phyloP scores from a whole-genome alignment of 2,329 filamentous ascomycete species.

The Colletotrichum lindemuthianum region DNA sequence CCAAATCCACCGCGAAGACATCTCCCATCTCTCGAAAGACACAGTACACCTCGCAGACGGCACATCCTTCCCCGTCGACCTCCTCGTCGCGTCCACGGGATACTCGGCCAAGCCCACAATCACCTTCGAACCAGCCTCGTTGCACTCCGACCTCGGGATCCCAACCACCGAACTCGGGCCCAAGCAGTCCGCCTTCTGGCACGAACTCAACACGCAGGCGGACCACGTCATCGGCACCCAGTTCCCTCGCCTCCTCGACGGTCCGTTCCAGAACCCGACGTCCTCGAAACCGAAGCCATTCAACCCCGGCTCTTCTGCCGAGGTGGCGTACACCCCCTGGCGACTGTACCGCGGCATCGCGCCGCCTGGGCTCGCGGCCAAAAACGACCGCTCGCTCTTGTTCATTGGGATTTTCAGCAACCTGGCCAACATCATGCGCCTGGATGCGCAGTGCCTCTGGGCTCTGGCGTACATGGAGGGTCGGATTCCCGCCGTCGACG shows the following conservation, averaged over 20 bases:
- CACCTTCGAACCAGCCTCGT: slow-evolving; percentile 34
- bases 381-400: slow-evolving; percentile 54
- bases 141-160: slow-evolving; percentile 38
- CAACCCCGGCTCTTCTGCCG: slow-evolving; percentile 33
- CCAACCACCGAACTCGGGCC: slow-evolving; percentile 35
- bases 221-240: slow-evolving; percentile 32
- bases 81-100: slow-evolving; percentile 48
- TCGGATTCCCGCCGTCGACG: slow-evolving; percentile 46
- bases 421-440: slow-evolving; percentile 54
- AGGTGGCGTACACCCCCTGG: slow-evolving; percentile 39
- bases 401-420: slow-evolving; percentile 59
- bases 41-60: slow-evolving; percentile 60
- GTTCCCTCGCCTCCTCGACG: slow-evolving; percentile 36
- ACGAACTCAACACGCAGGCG: slow-evolving; percentile 24
- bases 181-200: slow-evolving; percentile 35
- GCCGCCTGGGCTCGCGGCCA: slow-evolving; percentile 42
- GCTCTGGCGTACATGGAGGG: slow-evolving; percentile 65
- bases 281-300: slow-evolving; percentile 31
- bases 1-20: slow-evolving; percentile 63
- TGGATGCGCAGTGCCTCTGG: slow-evolving; percentile 63
- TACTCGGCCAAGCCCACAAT: slow-evolving; percentile 40
- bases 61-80: slow-evolving; percentile 55
- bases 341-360: slow-evolving; percentile 42
- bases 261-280: slow-evolving; percentile 24
- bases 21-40: slow-evolving; percentile 56